Percentiles rank a stretch among this genome's conserved stretches.
phyloP scores from a whole-genome alignment of 805 yeast species.

The Lachancea meyersii region DNA sequence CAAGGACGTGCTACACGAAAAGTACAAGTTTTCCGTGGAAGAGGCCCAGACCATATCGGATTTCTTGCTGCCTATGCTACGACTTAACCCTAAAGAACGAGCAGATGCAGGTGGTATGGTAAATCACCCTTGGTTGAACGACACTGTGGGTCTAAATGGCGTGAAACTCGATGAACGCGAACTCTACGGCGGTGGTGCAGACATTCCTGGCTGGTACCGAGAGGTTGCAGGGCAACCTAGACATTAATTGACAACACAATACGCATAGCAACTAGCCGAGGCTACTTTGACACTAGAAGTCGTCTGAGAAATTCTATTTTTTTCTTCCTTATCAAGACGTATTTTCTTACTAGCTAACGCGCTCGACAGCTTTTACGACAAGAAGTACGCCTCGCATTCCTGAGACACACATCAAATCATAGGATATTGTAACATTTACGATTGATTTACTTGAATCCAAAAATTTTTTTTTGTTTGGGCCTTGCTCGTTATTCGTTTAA shows the following conservation, averaged over 20 bases:
- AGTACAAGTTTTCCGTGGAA: conserved; percentile 63
- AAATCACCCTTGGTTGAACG: conserved; percentile 76
- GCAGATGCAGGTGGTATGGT: conserved; percentile 96
- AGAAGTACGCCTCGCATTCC: background rate
- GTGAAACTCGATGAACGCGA: conserved; percentile 60
- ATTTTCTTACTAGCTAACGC: no score
- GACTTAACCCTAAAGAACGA: conserved; percentile 68
- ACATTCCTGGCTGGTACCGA: conserved; percentile 83
- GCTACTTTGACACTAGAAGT: background rate
- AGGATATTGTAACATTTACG: background rate
- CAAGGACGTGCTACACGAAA: conserved; percentile 72
- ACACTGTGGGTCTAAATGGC: conserved; percentile 69
- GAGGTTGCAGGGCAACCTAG: conserved; percentile 47
- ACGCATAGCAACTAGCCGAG: background rate
- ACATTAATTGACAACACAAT: conserved; percentile 21
- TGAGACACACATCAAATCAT: background rate
- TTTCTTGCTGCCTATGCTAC: conserved; percentile 78
- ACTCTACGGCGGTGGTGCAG: conserved; percentile 75
- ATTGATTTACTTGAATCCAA: background rate
- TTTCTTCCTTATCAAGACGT: background rate
- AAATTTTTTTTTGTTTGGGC: background rate
- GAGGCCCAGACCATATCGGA: conserved; percentile 72
- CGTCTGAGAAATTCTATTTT: background rate
- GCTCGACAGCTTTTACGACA: no score
- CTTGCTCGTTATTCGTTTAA: background rate